Percentiles rank a stretch among this genome's conserved stretches.
Conservation (phyloP, 139 green algal genomes). For the Closterium sp. region DNA sequence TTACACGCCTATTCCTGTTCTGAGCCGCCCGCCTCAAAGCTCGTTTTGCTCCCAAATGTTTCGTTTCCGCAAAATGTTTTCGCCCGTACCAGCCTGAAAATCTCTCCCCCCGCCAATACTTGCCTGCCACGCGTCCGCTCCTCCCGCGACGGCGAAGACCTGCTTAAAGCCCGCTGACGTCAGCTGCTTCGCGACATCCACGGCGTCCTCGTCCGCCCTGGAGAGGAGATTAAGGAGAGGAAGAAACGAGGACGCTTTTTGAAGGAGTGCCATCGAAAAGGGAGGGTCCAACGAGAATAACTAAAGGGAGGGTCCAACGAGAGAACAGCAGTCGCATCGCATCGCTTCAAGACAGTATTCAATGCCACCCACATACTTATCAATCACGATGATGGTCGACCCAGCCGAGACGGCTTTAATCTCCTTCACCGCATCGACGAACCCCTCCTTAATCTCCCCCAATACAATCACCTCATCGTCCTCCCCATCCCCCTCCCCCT, state of each 20-base stretch:
- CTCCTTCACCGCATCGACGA: neutral
- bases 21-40: no score
- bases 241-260: no score
- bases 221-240: neutral
- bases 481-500: neutral
- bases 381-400: neutral
- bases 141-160: neutral
- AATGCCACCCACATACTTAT: neutral
- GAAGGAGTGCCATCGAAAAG: no score
- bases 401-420: neutral
- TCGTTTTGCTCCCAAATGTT: no score
- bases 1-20: no score
- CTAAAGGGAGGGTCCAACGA: no score
- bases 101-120: neutral
- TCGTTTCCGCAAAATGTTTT: no score
- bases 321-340: no score
- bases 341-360: no score
- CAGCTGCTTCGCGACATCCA: neutral
- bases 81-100: no score
- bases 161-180: neutral
- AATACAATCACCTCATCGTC: neutral
- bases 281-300: no score
- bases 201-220: neutral
- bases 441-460: neutral
- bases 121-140: neutral